Percentiles rank a stretch among this genome's conserved stretches.
Conservation (phyloP, 768 basidiomycete species). For the Naganishia randhawae region DNA sequence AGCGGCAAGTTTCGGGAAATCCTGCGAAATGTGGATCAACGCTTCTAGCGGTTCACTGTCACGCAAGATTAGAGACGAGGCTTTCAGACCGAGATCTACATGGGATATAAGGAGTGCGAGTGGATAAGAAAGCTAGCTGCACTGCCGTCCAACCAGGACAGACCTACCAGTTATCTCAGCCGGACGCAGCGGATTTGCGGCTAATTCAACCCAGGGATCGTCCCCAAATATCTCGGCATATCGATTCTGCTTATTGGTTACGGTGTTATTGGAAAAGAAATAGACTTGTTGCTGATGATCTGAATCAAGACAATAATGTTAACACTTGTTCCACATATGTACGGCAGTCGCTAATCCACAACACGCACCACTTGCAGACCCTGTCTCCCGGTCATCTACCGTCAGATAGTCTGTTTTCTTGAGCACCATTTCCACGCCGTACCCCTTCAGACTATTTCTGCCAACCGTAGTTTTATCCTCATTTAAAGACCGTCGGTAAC, state of each 20-base stretch:
- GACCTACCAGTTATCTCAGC: constrained; percentile 59
- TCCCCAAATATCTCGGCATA: constrained; percentile 35
- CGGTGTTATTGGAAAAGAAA: not conserved
- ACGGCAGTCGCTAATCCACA: not conserved
- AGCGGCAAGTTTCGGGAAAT: constrained; percentile 82
- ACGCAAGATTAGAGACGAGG: constrained; percentile 68
- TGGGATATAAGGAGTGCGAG: not conserved
- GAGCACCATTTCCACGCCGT: constrained; percentile 83
- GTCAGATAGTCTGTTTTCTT: constrained; percentile 98
- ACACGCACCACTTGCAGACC: not conserved
- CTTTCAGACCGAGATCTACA: constrained; percentile 62
- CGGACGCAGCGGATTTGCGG: constrained; percentile 34
- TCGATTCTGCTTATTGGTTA: constrained; percentile 25
- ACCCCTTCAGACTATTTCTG: constrained; percentile 65
- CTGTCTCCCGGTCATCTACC: constrained; percentile 70
- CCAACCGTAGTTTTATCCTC: not conserved
- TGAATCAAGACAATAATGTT: not conserved
- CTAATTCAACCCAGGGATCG: constrained; percentile 43
- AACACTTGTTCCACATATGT: not conserved
- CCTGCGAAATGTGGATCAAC: constrained; percentile 69
- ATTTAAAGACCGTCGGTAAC: constrained; percentile 59
- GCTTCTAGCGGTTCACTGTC: constrained; percentile 59
- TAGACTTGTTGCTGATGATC: constrained; percentile 6
- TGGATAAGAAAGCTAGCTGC: not conserved
- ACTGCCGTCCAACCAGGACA: not conserved